phyloP scores from a whole-genome alignment of 78 protist genomes.

The Paulinella micropora region DNA sequence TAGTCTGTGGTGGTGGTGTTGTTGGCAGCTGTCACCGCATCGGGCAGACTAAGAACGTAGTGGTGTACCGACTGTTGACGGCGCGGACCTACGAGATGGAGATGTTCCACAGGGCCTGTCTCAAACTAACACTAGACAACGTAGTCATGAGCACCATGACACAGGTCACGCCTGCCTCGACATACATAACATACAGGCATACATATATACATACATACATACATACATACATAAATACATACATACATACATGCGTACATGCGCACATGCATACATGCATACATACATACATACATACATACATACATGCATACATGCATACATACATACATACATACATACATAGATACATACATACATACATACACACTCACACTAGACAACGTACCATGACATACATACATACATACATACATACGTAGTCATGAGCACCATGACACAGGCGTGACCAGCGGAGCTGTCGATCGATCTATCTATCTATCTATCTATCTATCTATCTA shows the following conservation, averaged over 20 bases:
- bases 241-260: not conserved
- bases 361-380: too few species aligned
- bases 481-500: too few species aligned
- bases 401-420: too few species aligned
- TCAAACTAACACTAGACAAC: slow-evolving; percentile 40
- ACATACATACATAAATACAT: not conserved
- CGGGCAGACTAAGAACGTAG: slow-evolving; percentile 31
- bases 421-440: too few species aligned
- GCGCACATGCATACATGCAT: not conserved
- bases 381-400: too few species aligned
- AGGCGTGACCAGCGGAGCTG: too few species aligned
- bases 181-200: not conserved
- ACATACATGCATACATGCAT: not conserved
- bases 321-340: not conserved
- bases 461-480: too few species aligned
- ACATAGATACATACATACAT: not conserved
- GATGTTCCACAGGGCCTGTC: slow-evolving; percentile 38
- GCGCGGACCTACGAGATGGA: slow-evolving; percentile 29
- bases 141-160: slow-evolving; percentile 28
- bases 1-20: too few species aligned
- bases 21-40: slow-evolving; percentile 39
- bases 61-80: slow-evolving; percentile 37
- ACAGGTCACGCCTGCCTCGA: not conserved
- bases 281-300: not conserved
- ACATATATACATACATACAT: not conserved